Evolutionary conservation across 208 protist species (phyloP), one percentile per base, ranked within the genome.

Genomic region (Herpetomonas samuelpessoai): DNA sequence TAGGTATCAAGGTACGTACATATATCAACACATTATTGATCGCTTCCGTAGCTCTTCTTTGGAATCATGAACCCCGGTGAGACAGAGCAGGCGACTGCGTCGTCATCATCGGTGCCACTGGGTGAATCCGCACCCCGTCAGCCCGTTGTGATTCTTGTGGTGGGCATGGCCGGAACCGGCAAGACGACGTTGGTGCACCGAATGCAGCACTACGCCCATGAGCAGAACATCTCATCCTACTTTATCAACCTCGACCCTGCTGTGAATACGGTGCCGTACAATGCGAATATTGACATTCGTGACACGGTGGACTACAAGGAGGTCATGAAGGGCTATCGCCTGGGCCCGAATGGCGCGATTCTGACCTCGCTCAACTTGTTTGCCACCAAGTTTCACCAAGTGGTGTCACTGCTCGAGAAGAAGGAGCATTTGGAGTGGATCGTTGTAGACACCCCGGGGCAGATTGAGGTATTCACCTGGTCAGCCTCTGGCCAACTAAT

Each of bases 391-490:
- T 98, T 99, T 57, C 97, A 99, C 57, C 94, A 99, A 62, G 96
- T 99, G 1, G 66, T 99, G 2, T 58, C 74, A 19, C 74, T 98
- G 54, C 66, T 98, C 41, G 88, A 98, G 69, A 76, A 74, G 16
- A 88, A 81, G 58, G 73, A 83, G 12, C 31, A 68, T 27, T 55
- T 97, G 18, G 92, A 98, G 25, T 98, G 98, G 75, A 85, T 99
- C 25, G 73, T 99, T 10, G 76, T 99, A n/a, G 98, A 99, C 74
- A 99, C 98, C 18, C 98, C 98, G 4, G 98, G 98, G 0, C 98
- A 99, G 80, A 99, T 99, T 52, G 98, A 99, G 71, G 94, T 99
- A 18, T 99, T 98, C 71, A 99, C 97, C 18, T 99, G 98, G 98
- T 98, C 92, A 4, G 98, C 98, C 0, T 98, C 92, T 1, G 98